Base-by-base conservation (phyloP, 768 basidiomycete species). In the Naganishia onofrii region DNA sequence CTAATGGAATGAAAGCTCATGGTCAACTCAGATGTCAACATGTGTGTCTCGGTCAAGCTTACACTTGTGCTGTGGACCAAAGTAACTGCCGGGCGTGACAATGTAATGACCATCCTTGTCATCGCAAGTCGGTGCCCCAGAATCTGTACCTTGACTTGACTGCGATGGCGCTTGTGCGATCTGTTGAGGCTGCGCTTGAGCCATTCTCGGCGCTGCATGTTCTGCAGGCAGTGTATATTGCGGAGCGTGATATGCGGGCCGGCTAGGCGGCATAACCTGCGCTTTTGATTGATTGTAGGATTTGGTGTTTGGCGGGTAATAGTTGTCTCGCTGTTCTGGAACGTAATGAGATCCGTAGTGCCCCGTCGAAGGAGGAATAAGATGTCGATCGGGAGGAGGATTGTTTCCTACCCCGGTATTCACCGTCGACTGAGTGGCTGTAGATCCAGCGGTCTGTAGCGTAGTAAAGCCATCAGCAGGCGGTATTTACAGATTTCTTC, bases 51-150 rank as follows among this genome's bases (percentile, higher is more conserved):
- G 29, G 38, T 42, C 8, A 17, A 29, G 84, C 89, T 75, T 82
- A 92, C 94, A 95, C 76, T 91, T 89, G 1, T 72, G 72, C 0
- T 66, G 29, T 74, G 86, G 85, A 78, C 88, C 86, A 71, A 99
- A 91, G 76, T 92, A 85, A 82, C 93, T 94, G 81, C 92, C 91
- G 64, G 90, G 87, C 70, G 89, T 88, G 79, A 98, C 91, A 77
- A 98, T 94, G 82, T 94, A 99, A 83, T 99, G 96, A 17, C 96
- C 96, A 79, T 99, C 96, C 82, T 95, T 91, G 84, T 99, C 96
- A 80, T 96, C 93, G 83, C 92, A 96, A 67, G 90, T 83, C 60
- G 87, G 84, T 71, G 86, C 82, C 9, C 72, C 48, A 1, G 72
- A 58, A 1, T 72, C 68, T 28, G 73, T 54, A 15, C 48, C 60